Evolutionary conservation across 140 eudicot genomes (phyloP).

Genomic region (Bidens hawaiensis): DNA sequence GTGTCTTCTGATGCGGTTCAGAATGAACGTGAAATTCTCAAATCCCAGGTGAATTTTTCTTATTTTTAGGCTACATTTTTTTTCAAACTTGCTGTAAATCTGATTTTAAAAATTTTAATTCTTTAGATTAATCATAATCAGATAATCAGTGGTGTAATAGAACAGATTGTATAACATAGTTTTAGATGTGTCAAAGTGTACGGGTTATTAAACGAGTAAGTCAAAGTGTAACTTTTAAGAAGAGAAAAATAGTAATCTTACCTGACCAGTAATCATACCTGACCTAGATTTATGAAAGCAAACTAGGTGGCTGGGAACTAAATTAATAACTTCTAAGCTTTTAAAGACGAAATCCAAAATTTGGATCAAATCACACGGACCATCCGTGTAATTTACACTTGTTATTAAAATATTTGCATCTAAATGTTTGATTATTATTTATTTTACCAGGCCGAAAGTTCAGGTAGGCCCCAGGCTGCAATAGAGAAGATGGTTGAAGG

Average conservation of each 20-base stretch:
- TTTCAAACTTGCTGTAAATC: neutral
- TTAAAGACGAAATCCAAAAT: no score
- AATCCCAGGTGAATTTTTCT: constrained; percentile 62
- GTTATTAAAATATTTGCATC: neutral
- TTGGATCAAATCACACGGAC: no score
- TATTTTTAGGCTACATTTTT: no score
- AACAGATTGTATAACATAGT: neutral
- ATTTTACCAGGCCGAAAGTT: constrained; percentile 67
- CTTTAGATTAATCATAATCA: neutral
- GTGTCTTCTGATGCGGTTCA: constrained; percentile 67
- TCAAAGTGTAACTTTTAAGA: no score
- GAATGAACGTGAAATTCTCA: constrained; percentile 84
- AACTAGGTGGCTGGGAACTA: no score
- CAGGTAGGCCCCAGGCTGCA: constrained; percentile 85
- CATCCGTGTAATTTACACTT: no score
- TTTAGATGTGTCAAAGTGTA: no score
- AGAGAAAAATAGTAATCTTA: no score
- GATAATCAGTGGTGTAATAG: neutral
- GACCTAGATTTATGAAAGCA: no score
- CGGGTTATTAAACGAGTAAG: no score
- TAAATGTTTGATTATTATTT: constrained; percentile 12
- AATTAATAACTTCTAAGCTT: no score
- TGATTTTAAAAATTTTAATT: constrained; percentile 7
- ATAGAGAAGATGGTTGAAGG: constrained; percentile 98
- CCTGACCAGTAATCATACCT: no score